Conservation (phyloP, 805 yeast genomes). For the Peterozyma toletana region DNA sequence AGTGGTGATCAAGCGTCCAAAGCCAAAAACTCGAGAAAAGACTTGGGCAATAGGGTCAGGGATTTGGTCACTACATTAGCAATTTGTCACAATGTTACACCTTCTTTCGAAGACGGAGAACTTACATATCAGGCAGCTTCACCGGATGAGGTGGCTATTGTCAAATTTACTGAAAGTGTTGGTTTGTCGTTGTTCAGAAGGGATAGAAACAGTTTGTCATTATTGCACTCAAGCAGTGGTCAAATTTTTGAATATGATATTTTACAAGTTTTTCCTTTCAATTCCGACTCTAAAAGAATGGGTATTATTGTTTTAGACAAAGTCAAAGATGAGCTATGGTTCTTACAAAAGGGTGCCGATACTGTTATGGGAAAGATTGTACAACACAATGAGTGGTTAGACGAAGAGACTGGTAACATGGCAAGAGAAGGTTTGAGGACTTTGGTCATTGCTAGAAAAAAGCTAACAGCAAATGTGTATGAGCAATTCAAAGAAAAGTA, state of each 20-base stretch:
- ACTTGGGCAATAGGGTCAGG: constrained; percentile 66
- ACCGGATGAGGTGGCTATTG: constrained; percentile 97
- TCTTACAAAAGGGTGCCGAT: constrained; percentile 93
- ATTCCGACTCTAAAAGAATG: constrained; percentile 94
- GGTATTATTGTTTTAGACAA: constrained; percentile 73
- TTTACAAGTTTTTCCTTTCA: constrained; percentile 85
- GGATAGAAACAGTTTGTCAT: constrained; percentile 69
- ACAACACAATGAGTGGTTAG: constrained; percentile 87
- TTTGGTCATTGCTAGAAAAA: constrained; percentile 85
- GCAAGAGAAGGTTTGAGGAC: constrained; percentile 98
- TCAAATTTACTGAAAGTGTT: constrained; percentile 78
- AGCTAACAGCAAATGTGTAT: constrained; percentile 44
- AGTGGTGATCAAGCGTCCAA: constrained; percentile 21
- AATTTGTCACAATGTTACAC: constrained; percentile 96
- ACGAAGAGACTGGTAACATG: constrained; percentile 96
- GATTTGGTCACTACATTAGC: constrained; percentile 81
- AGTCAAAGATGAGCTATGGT: constrained; percentile 67
- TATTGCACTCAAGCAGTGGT: constrained; percentile 56
- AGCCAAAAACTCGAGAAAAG: constrained; percentile 41
- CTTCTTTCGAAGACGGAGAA: constrained; percentile 73
- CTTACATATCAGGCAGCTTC: constrained; percentile 93
- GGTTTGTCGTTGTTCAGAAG: constrained; percentile 78
- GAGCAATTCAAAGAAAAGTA: constrained; percentile 60
- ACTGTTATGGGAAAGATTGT: constrained; percentile 86
- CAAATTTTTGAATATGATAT: constrained; percentile 53